Conservation (phyloP, 192 early-diverging fungal genomes). For the Dispira simplex region DNA sequence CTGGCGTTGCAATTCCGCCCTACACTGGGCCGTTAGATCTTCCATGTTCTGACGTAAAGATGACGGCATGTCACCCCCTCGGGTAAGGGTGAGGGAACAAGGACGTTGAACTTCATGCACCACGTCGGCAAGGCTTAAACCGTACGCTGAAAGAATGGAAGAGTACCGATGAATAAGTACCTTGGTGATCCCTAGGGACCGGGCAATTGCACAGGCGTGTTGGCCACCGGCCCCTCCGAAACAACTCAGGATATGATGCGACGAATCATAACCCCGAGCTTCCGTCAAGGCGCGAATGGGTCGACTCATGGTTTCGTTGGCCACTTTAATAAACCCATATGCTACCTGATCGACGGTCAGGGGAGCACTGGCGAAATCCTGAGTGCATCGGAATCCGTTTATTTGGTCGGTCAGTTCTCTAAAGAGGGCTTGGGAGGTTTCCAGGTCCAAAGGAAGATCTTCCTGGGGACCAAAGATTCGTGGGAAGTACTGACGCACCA, state of each 20-base stretch:
- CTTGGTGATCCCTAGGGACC: slow-evolving; percentile 62
- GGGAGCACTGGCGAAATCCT: slow-evolving; percentile 12
- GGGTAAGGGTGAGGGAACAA: slow-evolving; percentile 22
- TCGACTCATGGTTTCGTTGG: slow-evolving; percentile 93
- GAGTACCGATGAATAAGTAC: slow-evolving; percentile 81
- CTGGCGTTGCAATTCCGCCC: slow-evolving; percentile 37
- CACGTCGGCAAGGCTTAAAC: slow-evolving; percentile 74
- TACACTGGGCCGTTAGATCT: slow-evolving; percentile 27
- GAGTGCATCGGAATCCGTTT: slow-evolving; percentile 28
- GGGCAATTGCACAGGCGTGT: slow-evolving; percentile 90
- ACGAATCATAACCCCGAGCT: slow-evolving; percentile 77
- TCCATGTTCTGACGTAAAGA: slow-evolving; percentile 34
- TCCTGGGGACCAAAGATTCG: slow-evolving; percentile 85
- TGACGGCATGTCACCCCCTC: background rate
- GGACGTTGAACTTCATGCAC: slow-evolving; percentile 88
- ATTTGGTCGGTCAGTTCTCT: slow-evolving; percentile 43
- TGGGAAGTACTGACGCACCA: slow-evolving; percentile 79
- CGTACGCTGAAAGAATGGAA: slow-evolving; percentile 90
- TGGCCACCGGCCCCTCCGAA: slow-evolving; percentile 97
- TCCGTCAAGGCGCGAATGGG: slow-evolving; percentile 88
- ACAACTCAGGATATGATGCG: slow-evolving; percentile 68
- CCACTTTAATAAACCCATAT: slow-evolving; percentile 87
- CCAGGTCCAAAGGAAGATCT: slow-evolving; percentile 58
- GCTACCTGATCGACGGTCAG: slow-evolving; percentile 80
- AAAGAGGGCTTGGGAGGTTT: slow-evolving; percentile 45